Conservation (phyloP, 2,329 filamentous ascomycete genomes). For the Colletotrichum godetiae region DNA sequence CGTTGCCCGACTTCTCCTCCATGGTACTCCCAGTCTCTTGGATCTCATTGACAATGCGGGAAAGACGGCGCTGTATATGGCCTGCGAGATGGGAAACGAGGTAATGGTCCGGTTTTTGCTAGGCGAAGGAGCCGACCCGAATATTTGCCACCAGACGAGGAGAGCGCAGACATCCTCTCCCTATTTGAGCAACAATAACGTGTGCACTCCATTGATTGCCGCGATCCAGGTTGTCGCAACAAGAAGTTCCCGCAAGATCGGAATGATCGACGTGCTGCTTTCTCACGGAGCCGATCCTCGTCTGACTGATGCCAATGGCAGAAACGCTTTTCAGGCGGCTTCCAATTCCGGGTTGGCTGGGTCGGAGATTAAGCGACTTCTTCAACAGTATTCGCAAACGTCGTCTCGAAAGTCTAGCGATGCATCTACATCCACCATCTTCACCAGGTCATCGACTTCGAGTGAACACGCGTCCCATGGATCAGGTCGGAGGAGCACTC, state of each 20-base stretch:
- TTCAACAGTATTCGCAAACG: slow-evolving; percentile 9
- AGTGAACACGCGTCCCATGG: slow-evolving; percentile 2
- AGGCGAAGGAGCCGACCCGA: slow-evolving; percentile 37
- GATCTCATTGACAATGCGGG: slow-evolving; percentile 39
- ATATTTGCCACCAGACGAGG: slow-evolving; percentile 38
- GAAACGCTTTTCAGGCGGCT: slow-evolving; percentile 31
- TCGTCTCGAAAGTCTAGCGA: slow-evolving; percentile 10
- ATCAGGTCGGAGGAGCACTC: background rate
- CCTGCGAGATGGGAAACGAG: slow-evolving; percentile 43
- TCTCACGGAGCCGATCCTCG: slow-evolving; percentile 37
- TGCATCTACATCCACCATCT: slow-evolving; percentile 16
- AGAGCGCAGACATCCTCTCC: background rate
- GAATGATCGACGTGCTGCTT: slow-evolving; percentile 40
- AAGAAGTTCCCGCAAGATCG: slow-evolving; percentile 38
- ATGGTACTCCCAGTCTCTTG: slow-evolving; percentile 34
- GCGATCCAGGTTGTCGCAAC: slow-evolving; percentile 41
- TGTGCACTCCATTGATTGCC: slow-evolving; percentile 40
- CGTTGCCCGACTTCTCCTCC: slow-evolving; percentile 42
- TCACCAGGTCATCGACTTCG: slow-evolving; percentile 18
- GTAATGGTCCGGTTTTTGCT: slow-evolving; percentile 43
- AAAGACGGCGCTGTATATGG: slow-evolving; percentile 45
- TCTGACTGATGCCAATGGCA: slow-evolving; percentile 32
- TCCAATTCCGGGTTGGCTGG: slow-evolving; percentile 28
- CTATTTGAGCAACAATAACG: background rate
- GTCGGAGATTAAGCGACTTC: slow-evolving; percentile 30